A percentile compares a stretch with the other conserved stretches of the same genome.
Conservation (phyloP, 306 rosid genomes). For the Quercus suber region DNA sequence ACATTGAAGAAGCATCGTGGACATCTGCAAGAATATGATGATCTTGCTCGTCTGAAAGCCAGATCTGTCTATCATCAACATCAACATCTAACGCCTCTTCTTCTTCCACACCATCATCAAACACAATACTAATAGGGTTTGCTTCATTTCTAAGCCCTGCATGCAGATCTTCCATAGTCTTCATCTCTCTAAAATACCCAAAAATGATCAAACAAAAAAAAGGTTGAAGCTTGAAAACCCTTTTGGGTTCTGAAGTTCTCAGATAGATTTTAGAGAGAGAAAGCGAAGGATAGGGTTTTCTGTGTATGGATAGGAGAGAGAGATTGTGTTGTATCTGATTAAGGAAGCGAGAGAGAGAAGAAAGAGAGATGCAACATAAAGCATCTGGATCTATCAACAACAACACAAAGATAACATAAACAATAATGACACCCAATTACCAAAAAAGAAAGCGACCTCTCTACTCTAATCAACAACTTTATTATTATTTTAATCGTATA, state of each 20-base stretch:
- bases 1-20: slow-evolving; percentile 50
- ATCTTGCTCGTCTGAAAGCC: slow-evolving; percentile 51
- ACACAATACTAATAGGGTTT: slow-evolving; percentile 14
- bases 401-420: slow-evolving; percentile 24
- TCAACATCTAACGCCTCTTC: slow-evolving; percentile 21
- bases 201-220: neutral
- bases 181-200: slow-evolving; percentile 8
- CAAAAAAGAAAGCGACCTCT: slow-evolving; percentile 44
- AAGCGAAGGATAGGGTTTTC: slow-evolving; percentile 22
- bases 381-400: slow-evolving; percentile 54
- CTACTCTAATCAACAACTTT: slow-evolving; percentile 7
- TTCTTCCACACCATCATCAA: slow-evolving; percentile 28
- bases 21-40: slow-evolving; percentile 38
- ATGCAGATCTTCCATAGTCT: slow-evolving; percentile 56
- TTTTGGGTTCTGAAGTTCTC: slow-evolving; percentile 25
- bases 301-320: slow-evolving; percentile 41
- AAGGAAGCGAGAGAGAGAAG: slow-evolving; percentile 65
- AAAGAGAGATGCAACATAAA: slow-evolving; percentile 69
- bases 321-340: slow-evolving; percentile 31
- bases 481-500: neutral
- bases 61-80: slow-evolving; percentile 38
- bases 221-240: slow-evolving; percentile 3
- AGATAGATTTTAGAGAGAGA: slow-evolving; percentile 29
- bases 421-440: slow-evolving; percentile 21
- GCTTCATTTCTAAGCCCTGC: slow-evolving; percentile 32